phyloP scores from a whole-genome alignment of 352 stramenopile genomes.

The Pythium biforme region DNA sequence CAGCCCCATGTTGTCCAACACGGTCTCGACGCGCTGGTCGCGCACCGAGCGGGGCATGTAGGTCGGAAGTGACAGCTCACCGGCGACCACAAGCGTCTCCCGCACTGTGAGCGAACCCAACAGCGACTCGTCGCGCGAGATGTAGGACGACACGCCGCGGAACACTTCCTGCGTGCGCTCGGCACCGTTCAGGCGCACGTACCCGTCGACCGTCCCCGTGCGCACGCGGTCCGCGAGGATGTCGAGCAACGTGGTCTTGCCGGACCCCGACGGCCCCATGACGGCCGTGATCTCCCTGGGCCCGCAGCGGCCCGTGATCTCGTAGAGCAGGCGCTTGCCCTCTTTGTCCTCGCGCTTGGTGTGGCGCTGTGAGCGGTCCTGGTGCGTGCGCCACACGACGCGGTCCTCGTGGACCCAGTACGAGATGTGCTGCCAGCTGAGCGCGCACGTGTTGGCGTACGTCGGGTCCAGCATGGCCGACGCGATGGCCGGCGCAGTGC shows the following conservation, averaged over 20 bases:
- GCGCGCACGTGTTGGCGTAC: constrained; percentile 26
- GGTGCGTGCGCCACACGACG: constrained; percentile 17
- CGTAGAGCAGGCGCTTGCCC: constrained; percentile 31
- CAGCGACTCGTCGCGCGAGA: constrained; percentile 49
- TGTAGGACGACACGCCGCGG: constrained; percentile 31
- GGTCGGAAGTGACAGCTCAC: constrained; percentile 50
- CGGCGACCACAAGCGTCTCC: constrained; percentile 67
- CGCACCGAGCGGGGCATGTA: constrained; percentile 33
- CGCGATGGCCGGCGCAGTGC: constrained; percentile 10
- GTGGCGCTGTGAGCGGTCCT: constrained; percentile 1
- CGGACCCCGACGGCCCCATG: constrained; percentile 36
- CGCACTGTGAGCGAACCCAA: constrained; percentile 63
- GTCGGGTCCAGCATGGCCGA: constrained; percentile 21
- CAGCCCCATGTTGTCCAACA: constrained; percentile 70
- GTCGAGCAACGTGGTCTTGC: constrained; percentile 46
- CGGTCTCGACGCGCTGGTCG: constrained; percentile 34
- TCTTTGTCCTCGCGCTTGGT: constrained; percentile 17
- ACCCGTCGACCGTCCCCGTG: constrained; percentile 40
- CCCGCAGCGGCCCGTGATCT: constrained; percentile 36
- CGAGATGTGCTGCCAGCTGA: constrained; percentile 36
- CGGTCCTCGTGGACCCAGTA: constrained; percentile 29
- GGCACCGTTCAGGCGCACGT: constrained; percentile 44
- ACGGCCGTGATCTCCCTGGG: constrained; percentile 42
- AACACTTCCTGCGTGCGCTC: constrained; percentile 26
- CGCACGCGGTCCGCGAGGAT: constrained; percentile 56